These are phyloP conservation scores for Pseudogymnoascus sp. DNA, from an alignment of 2,329 filamentous ascomycete species.

Conservation along the genomic window DNA sequence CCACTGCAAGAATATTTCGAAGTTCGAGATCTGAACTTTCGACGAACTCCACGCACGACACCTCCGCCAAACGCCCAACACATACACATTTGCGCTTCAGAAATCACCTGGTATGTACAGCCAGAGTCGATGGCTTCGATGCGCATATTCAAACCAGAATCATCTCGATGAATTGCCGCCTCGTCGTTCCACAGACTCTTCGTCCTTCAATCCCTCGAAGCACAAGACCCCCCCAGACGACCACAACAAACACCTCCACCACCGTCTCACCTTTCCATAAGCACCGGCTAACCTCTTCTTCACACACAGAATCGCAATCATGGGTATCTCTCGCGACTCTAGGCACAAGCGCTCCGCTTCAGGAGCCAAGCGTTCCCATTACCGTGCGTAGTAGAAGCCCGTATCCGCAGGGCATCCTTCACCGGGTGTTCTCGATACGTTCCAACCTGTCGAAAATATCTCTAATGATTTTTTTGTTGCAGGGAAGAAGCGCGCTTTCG, in stretches of 20 bases:
- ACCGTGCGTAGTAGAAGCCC: conserved; percentile 70
- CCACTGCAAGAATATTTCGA: conserved; percentile 8
- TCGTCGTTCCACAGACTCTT: background rate
- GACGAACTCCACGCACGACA: conserved; percentile 6
- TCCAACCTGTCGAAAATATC: conserved; percentile 52
- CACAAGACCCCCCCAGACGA: background rate
- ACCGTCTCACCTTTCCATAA: background rate
- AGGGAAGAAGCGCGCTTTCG: conserved; percentile 97
- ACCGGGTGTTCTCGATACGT: conserved; percentile 40
- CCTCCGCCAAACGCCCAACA: conserved; percentile 8
- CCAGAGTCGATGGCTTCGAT: conserved; percentile 7
- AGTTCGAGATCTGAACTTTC: conserved; percentile 6
- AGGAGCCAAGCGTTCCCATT: conserved; percentile 94
- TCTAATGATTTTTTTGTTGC: conserved; percentile 39
- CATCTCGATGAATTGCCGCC: background rate
- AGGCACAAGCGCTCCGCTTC: conserved; percentile 99
- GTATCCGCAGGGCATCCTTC: conserved; percentile 42
- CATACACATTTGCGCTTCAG: conserved; percentile 8
- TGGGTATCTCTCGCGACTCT: conserved; percentile 99
- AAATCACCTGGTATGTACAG: conserved; percentile 8
- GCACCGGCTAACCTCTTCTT: conserved; percentile 22
- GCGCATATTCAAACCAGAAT: background rate
- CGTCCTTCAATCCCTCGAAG: background rate
- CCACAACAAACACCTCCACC: background rate
- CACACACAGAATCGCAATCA: conserved; percentile 63